A percentile compares a stretch with the other conserved stretches of the same genome.
Evolutionary conservation across 2,329 filamentous ascomycete species (phyloP).

Genomic region (Aspergillus uvarum): DNA sequence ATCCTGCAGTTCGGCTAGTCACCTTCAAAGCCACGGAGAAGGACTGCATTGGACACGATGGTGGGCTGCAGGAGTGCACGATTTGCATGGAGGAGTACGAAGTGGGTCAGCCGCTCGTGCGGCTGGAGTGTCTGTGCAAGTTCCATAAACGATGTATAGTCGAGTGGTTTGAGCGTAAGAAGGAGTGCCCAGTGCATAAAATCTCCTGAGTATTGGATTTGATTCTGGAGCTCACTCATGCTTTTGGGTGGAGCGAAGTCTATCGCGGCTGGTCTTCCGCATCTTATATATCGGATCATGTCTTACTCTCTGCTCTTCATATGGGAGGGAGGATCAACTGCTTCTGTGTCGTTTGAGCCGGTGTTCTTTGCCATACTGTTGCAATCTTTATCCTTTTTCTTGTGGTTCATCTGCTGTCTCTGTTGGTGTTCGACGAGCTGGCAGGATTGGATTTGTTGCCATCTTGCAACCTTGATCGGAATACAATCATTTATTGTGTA

Average conservation of each 20-base stretch:
- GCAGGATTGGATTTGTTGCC: not conserved
- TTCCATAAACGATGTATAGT: conserved; percentile 63
- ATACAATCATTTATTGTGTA: not conserved
- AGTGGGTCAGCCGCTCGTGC: conserved; percentile 57
- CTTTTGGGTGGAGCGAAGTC: not conserved
- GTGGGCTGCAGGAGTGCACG: conserved; percentile 57
- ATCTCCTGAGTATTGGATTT: conserved; percentile 20
- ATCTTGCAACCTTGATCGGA: not conserved
- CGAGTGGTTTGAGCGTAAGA: conserved; percentile 60
- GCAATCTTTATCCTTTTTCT: not conserved
- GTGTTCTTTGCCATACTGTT: conserved; percentile 3
- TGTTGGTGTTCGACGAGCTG: not conserved
- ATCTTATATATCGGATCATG: not conserved
- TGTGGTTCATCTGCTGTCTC: not conserved
- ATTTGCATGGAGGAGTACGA: conserved; percentile 67
- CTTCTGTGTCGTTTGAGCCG: conserved; percentile 9
- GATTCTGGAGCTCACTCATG: not conserved
- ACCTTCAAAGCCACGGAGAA: conserved; percentile 62
- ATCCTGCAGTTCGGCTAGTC: conserved; percentile 39
- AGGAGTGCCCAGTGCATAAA: conserved; percentile 63
- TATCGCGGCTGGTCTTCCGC: conserved; percentile 2
- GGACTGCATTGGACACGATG: conserved; percentile 57
- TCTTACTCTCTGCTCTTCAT: not conserved
- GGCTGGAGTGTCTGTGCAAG: conserved; percentile 64
- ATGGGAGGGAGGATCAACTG: not conserved